Evolutionary conservation across 2,329 filamentous ascomycete species (phyloP).

Genomic region (Tetracladium maxilliforme): DNA sequence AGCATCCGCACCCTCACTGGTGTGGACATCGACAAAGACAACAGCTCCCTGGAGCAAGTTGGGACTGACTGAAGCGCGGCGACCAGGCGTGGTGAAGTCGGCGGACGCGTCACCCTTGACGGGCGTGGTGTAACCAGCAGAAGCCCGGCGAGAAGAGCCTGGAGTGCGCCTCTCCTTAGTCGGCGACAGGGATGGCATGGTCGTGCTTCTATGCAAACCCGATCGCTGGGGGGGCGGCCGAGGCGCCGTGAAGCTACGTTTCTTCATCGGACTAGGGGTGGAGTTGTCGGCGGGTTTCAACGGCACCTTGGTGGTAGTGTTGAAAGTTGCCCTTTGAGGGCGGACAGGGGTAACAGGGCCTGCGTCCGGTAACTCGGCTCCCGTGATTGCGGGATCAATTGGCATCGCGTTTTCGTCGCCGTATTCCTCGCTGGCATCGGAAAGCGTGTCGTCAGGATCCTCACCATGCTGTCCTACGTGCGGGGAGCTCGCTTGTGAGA

Average conservation of each 20-base stretch:
- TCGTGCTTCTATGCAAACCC: slow-evolving; percentile 24
- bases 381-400: slow-evolving; percentile 31
- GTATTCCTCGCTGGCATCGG: slow-evolving; percentile 50
- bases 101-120: slow-evolving; percentile 1
- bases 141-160: background rate
- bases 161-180: too few species aligned
- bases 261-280: slow-evolving; percentile 30
- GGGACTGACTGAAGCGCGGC: slow-evolving; percentile 20
- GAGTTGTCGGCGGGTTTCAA: slow-evolving; percentile 52
- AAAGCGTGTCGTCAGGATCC: slow-evolving; percentile 33
- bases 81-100: slow-evolving; percentile 2
- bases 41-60: slow-evolving; percentile 53
- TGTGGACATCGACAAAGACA: slow-evolving; percentile 74
- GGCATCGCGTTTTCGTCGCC: slow-evolving; percentile 50
- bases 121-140: background rate
- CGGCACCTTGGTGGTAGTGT: slow-evolving; percentile 66
- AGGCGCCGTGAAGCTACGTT: slow-evolving; percentile 19
- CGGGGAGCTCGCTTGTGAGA: too few species aligned
- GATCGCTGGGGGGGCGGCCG: slow-evolving; percentile 7
- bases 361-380: slow-evolving; percentile 19
- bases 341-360: slow-evolving; percentile 42
- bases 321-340: slow-evolving; percentile 36
- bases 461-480: slow-evolving; percentile 12
- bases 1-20: slow-evolving; percentile 66
- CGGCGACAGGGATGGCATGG: too few species aligned